phyloP scores from a whole-genome alignment of 108 stramenopile species.

The Fragilariopsis cylindrus region DNA sequence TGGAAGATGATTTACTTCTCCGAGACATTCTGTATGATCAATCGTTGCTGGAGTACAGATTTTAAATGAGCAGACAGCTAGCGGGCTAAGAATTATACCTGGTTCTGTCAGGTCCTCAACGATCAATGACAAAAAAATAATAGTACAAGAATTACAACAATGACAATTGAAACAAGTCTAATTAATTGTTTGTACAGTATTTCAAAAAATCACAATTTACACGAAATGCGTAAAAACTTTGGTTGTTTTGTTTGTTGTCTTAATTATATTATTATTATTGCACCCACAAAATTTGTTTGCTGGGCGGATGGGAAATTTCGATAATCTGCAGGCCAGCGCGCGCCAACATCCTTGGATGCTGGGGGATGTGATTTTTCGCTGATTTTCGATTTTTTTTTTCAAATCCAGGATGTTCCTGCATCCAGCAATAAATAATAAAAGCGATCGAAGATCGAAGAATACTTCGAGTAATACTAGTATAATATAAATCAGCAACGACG shows the following conservation, averaged over 20 bases:
- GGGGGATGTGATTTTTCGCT: background rate
- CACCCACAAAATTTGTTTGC: background rate
- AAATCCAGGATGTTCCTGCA: background rate
- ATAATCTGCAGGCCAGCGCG: background rate
- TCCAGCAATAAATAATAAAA: background rate
- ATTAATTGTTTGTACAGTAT: background rate
- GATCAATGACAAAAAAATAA: background rate
- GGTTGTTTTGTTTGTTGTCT: background rate
- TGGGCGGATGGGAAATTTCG: background rate
- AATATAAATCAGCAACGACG: too few species aligned
- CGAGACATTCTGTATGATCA: conserved; percentile 2
- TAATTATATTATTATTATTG: too few species aligned
- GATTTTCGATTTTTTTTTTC: background rate
- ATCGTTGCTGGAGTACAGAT: background rate
- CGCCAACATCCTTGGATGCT: background rate
- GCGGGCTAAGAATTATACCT: background rate
- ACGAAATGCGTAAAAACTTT: conserved; percentile 1
- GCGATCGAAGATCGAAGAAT: background rate
- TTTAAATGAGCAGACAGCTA: background rate
- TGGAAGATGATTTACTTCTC: background rate
- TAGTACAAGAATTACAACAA: background rate
- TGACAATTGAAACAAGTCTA: too few species aligned
- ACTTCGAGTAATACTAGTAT: background rate
- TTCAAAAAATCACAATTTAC: too few species aligned
- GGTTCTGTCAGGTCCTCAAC: background rate